Conservation (phyloP, 2,329 filamentous ascomycete species). For the Cladophialophora exuberans region DNA sequence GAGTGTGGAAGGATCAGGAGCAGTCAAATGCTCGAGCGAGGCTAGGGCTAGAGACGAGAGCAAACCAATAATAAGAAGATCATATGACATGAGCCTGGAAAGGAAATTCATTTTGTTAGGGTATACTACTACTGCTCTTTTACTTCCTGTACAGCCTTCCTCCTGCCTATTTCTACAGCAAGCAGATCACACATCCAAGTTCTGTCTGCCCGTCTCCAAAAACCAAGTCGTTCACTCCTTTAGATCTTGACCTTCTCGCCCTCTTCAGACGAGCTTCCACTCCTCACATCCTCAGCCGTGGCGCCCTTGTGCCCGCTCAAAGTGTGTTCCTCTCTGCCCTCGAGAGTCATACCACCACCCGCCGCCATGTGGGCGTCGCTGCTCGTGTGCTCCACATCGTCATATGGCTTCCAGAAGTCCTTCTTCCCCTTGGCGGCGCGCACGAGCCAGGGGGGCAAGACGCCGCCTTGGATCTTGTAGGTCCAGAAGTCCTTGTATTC, state of each 20-base stretch:
- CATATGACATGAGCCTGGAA: too few relatives aligned
- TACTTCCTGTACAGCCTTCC: too few relatives aligned
- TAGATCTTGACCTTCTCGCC: conserved; percentile 22
- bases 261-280: conserved; percentile 12
- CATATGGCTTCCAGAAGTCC: conserved; percentile 66
- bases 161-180: too few relatives aligned
- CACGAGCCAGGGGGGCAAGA: conserved; percentile 74
- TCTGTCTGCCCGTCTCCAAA: too few relatives aligned
- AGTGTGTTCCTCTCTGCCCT: conserved; percentile 11
- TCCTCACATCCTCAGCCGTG: conserved; percentile 1
- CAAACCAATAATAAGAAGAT: too few relatives aligned
- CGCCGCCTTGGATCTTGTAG: conserved; percentile 72
- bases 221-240: too few relatives aligned
- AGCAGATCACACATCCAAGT: too few relatives aligned
- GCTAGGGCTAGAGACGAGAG: too few relatives aligned
- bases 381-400: conserved; percentile 38
- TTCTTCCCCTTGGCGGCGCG: conserved; percentile 68
- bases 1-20: too few relatives aligned
- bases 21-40: too few relatives aligned
- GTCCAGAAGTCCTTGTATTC: conserved; percentile 80
- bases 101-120: too few relatives aligned
- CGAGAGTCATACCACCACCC: conserved; percentile 14
- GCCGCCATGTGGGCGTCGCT: neutral
- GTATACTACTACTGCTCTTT: too few relatives aligned
- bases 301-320: neutral